phyloP scores from a whole-genome alignment of 768 basidiomycete genomes.

The Suillus tomentosus region DNA sequence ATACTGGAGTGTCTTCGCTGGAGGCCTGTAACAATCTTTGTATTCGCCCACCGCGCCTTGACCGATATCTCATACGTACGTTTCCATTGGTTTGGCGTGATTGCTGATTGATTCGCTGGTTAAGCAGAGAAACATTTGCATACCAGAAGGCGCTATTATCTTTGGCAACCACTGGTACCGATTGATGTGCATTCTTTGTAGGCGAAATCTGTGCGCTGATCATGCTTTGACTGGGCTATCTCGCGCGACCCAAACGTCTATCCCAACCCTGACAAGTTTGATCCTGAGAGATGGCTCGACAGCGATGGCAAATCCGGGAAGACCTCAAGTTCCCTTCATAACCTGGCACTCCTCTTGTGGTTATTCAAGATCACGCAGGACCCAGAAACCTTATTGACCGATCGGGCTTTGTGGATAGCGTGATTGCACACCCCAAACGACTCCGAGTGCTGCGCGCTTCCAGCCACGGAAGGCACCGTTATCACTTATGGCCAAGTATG shows the following conservation, averaged over 20 bases:
- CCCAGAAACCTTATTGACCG: conserved; percentile 58
- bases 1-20: conserved; percentile 44
- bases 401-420: conserved; percentile 61
- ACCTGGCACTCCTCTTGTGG: conserved; percentile 64
- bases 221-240: conserved; percentile 42
- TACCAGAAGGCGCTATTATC: conserved; percentile 38
- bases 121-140: conserved; percentile 35
- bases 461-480: conserved; percentile 43
- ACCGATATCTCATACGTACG: conserved; percentile 64
- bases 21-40: conserved; percentile 43
- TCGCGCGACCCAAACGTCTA: conserved; percentile 58
- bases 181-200: background rate
- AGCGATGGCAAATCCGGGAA: conserved; percentile 41
- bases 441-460: conserved; percentile 53
- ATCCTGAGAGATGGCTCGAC: conserved; percentile 58
- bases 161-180: conserved; percentile 39
- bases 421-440: conserved; percentile 63
- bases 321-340: conserved; percentile 57
- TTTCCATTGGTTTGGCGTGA: background rate
- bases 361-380: conserved; percentile 60
- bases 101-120: background rate
- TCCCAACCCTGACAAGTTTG: conserved; percentile 59
- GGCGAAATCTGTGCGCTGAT: background rate
- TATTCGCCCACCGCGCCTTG: conserved; percentile 65
- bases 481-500: conserved; percentile 33